Conservation (phyloP, 257 asterid genomes). For the Solanum verrucosum region DNA sequence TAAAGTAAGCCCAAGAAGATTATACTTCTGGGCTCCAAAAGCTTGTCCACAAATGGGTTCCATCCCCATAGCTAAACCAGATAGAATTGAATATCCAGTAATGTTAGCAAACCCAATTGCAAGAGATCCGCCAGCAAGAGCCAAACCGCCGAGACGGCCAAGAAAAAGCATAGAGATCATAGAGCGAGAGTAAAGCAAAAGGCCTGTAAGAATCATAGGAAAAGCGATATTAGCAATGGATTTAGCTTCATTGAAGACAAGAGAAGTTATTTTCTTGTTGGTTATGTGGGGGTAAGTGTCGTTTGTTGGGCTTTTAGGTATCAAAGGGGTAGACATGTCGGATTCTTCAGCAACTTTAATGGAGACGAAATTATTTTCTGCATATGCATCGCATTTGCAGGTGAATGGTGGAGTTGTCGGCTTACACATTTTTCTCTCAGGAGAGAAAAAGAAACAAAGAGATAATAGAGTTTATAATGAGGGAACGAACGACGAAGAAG, state of each 20-base stretch:
- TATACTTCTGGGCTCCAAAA: conserved; percentile 52
- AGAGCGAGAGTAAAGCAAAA: conserved; percentile 68
- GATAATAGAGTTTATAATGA: background rate
- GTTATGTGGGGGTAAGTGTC: background rate
- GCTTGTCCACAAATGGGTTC: conserved; percentile 88
- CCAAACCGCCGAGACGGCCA: conserved; percentile 57
- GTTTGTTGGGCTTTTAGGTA: conserved; percentile 29
- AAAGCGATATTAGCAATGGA: conserved; percentile 42
- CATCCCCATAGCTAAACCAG: conserved; percentile 85
- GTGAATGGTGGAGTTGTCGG: conserved; percentile 8
- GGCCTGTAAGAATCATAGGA: conserved; percentile 72
- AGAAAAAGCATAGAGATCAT: conserved; percentile 84
- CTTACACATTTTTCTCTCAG: conserved; percentile 30
- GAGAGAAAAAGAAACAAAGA: background rate
- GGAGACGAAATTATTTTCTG: background rate
- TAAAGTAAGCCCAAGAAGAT: conserved; percentile 51
- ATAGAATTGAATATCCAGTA: conserved; percentile 67
- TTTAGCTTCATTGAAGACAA: conserved; percentile 24
- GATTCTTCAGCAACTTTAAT: conserved; percentile 6
- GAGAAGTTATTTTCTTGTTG: conserved; percentile 6
- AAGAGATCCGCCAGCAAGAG: conserved; percentile 69
- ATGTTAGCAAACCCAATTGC: conserved; percentile 73
- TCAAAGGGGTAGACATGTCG: conserved; percentile 28
- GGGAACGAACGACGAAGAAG: background rate
- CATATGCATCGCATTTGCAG: conserved; percentile 2